Percentiles rank a stretch among this genome's conserved stretches.
Evolutionary conservation across 495 filamentous ascomycete genomes (phyloP).

Genomic region (Lasiosphaeris hirsuta): DNA sequence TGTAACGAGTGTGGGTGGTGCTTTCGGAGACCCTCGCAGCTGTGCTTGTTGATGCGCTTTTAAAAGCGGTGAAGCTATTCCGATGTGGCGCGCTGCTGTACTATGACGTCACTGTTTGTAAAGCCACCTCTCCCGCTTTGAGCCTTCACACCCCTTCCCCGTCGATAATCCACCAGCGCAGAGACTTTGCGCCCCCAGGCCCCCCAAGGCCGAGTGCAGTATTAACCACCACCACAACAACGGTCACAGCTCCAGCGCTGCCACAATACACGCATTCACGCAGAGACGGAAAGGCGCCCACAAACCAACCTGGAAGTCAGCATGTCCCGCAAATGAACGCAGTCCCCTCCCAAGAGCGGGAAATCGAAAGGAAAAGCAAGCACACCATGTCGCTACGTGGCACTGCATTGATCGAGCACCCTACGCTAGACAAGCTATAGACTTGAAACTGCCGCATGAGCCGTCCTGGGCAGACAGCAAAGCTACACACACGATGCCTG

Average conservation of each 20-base stretch:
- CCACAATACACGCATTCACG: background rate
- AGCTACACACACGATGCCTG: background rate
- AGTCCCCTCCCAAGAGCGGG: background rate
- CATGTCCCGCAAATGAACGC: background rate
- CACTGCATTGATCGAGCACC: conserved; percentile 6
- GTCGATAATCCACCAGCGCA: too few species aligned
- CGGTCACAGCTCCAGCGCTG: background rate
- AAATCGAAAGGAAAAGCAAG: background rate
- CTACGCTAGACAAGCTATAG: too few species aligned
- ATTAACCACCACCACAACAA: too few species aligned
- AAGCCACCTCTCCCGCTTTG: too few species aligned
- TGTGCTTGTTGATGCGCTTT: background rate
- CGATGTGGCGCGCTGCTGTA: background rate
- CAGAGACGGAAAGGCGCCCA: background rate
- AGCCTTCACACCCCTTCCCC: too few species aligned
- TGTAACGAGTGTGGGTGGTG: background rate
- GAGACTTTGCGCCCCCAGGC: too few species aligned
- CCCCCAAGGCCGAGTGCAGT: too few species aligned
- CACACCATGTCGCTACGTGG: conserved; percentile 3
- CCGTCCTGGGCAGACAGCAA: background rate
- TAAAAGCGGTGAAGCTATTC: background rate
- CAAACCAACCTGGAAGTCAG: background rate
- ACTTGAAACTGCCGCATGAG: conserved; percentile 15
- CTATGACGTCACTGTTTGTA: background rate
- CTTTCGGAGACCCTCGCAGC: background rate